phyloP scores from a whole-genome alignment of 129 eudicot genomes.

The Escallonia rubra region DNA sequence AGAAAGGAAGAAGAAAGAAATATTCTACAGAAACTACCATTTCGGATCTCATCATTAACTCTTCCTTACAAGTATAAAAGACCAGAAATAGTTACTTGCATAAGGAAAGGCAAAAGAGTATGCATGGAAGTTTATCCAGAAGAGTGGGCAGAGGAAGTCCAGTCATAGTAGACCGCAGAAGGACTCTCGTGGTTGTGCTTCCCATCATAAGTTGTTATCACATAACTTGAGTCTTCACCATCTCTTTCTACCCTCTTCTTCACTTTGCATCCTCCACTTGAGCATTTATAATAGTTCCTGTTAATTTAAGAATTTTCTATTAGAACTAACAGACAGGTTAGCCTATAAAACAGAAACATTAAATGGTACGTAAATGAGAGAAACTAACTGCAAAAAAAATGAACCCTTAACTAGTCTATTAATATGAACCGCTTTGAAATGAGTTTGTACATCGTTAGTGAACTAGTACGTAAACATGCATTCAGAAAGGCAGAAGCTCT shows the following conservation, averaged over 20 bases:
- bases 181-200: conserved; percentile 17
- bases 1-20: no score
- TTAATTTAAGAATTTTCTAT: background rate
- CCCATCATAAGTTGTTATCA: conserved; percentile 29
- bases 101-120: no score
- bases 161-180: background rate
- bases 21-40: no score
- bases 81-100: no score
- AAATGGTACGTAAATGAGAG: background rate
- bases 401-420: background rate
- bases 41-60: no score
- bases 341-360: background rate
- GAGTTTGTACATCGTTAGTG: background rate
- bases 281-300: conserved; percentile 27
- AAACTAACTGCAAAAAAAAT: no score
- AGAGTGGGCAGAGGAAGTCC: background rate
- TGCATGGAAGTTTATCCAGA: background rate
- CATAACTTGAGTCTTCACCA: conserved; percentile 16
- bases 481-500: no score
- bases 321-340: background rate
- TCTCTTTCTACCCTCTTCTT: conserved; percentile 33
- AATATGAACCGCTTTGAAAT: background rate
- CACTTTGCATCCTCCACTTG: conserved; percentile 28
- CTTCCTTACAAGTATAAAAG: no score
- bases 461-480: no score